phyloP scores from a whole-genome alignment of 78 protist species.

The Protostelium mycophagum region DNA sequence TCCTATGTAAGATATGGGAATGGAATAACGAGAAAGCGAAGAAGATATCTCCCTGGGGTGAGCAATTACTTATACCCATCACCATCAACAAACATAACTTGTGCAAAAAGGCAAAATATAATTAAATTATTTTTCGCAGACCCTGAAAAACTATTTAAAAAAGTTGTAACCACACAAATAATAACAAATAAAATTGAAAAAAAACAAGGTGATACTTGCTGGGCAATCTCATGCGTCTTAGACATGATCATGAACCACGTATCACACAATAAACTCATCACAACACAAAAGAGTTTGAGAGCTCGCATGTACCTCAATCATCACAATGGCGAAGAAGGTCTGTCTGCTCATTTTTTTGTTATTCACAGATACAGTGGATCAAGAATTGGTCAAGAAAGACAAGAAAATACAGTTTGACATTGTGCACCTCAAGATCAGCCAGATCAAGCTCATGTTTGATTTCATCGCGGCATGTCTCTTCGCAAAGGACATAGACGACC shows the following conservation, averaged over 20 bases:
- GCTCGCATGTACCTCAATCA: not conserved
- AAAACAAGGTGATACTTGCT: not conserved
- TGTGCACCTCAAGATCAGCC: not conserved
- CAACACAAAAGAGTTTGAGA: not conserved
- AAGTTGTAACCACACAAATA: too few species aligned
- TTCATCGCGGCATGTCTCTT: not conserved
- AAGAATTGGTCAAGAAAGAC: not conserved
- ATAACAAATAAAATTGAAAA: too few species aligned
- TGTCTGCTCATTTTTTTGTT: too few species aligned
- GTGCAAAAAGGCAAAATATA: too few species aligned
- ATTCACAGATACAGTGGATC: not conserved
- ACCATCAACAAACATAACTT: too few species aligned
- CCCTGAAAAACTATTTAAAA: too few species aligned
- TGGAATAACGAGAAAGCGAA: not conserved
- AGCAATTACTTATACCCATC: too few species aligned
- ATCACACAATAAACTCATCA: not conserved
- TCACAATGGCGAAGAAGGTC: too few species aligned
- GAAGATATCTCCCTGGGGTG: not conserved
- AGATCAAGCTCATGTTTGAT: not conserved
- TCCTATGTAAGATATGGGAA: not conserved
- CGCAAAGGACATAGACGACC: not conserved
- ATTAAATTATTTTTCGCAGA: too few species aligned
- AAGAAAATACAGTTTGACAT: not conserved
- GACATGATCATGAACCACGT: not conserved
- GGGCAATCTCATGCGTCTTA: not conserved